These are phyloP conservation scores for Cnidoscolus chayamansa DNA, from an alignment of 441 rosid species.

Conservation along the genomic window DNA sequence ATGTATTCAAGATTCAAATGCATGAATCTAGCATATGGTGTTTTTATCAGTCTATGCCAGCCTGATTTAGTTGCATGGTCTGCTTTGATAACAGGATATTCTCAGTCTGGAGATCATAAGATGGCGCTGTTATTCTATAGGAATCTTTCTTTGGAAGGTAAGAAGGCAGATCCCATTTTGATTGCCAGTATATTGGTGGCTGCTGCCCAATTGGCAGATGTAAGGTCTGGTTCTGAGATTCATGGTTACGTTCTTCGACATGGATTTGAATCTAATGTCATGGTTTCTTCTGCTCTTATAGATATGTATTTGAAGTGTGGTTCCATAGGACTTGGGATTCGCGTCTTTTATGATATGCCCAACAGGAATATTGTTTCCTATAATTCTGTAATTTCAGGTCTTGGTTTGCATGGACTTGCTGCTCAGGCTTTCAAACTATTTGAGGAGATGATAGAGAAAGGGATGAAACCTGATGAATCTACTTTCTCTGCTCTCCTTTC, in stretches of 20 bases:
- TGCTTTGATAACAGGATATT: conserved; percentile 64
- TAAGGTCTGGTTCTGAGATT: conserved; percentile 44
- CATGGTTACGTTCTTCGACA: conserved; percentile 56
- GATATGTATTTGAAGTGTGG: conserved; percentile 89
- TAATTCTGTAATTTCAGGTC: conserved; percentile 65
- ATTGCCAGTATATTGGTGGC: conserved; percentile 53
- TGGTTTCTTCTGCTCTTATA: conserved; percentile 66
- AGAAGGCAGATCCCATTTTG: conserved; percentile 55
- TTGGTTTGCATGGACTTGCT: conserved; percentile 74
- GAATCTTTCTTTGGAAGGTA: conserved; percentile 44
- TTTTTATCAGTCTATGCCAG: conserved; percentile 41
- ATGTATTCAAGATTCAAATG: conserved; percentile 64
- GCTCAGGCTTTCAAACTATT: conserved; percentile 55
- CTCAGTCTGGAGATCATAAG: conserved; percentile 50
- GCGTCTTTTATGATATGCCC: conserved; percentile 41
- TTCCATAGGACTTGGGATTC: conserved; percentile 41
- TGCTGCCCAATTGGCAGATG: conserved; percentile 52
- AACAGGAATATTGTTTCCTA: conserved; percentile 51
- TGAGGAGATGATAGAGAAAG: conserved; percentile 42
- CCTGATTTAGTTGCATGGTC: conserved; percentile 83
- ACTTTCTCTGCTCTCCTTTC: conserved; percentile 81
- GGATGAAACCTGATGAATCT: conserved; percentile 57
- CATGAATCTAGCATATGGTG: conserved; percentile 52
- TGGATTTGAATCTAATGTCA: conserved; percentile 53
- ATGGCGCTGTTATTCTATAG: conserved; percentile 48